These are phyloP conservation scores for Calamus simplicifolius DNA, from an alignment of 176 grass and related monocot genomes.

Conservation along the genomic window DNA sequence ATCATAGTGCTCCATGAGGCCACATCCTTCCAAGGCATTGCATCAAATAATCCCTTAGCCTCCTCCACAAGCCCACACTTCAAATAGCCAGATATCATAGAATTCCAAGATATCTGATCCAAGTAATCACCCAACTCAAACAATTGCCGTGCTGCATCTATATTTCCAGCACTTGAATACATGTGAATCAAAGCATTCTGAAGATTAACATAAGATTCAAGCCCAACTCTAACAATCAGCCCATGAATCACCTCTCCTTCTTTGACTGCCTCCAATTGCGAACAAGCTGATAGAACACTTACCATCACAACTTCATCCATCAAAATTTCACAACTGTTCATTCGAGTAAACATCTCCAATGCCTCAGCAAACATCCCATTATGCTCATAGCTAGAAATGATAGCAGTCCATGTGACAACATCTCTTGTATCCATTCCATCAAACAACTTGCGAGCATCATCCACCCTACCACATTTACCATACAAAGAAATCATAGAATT, in stretches of 20 bases:
- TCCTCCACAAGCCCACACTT: constrained; percentile 46
- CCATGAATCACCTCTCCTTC: constrained; percentile 62
- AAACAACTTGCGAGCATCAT: constrained; percentile 53
- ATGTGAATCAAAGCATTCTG: constrained; percentile 76
- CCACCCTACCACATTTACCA: constrained; percentile 43
- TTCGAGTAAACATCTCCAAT: constrained; percentile 34
- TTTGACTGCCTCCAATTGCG: constrained; percentile 20
- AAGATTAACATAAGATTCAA: constrained; percentile 48
- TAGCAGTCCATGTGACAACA: constrained; percentile 59
- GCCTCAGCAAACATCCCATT: constrained; percentile 53
- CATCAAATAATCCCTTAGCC: constrained; percentile 44
- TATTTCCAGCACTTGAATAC: constrained; percentile 61
- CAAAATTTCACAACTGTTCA: constrained; percentile 31
- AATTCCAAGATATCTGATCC: constrained; percentile 85
- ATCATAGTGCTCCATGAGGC: constrained; percentile 83
- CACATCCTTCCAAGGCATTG: constrained; percentile 54
- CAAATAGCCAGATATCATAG: constrained; percentile 63
- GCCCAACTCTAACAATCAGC: constrained; percentile 41
- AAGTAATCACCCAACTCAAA: constrained; percentile 42
- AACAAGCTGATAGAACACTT: constrained; percentile 48
- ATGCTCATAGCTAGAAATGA: constrained; percentile 69
- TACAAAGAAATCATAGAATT: constrained; percentile 72
- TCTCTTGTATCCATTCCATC: constrained; percentile 35
- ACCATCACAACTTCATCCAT: constrained; percentile 74
- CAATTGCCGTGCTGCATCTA: constrained; percentile 43